A percentile compares a stretch with the other conserved stretches of the same genome.
phyloP scores from a whole-genome alignment of 805 yeast species.

The Helenozyma rhizophorensis region DNA sequence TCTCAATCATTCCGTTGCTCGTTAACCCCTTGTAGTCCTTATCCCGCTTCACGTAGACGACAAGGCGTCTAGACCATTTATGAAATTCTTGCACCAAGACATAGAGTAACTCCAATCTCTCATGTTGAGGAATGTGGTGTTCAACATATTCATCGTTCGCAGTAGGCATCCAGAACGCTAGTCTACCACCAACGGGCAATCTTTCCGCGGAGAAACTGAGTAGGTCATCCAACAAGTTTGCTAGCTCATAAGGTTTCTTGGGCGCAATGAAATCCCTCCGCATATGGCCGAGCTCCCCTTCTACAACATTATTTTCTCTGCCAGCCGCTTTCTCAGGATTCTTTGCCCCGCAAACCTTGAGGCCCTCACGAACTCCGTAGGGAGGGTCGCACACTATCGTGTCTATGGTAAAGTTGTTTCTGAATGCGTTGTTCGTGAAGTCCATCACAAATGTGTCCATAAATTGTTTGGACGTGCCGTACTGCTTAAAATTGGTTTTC shows the following conservation, averaged over 20 bases:
- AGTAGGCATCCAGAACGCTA: slow-evolving; percentile 97
- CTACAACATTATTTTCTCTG: slow-evolving; percentile 67
- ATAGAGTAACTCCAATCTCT: slow-evolving; percentile 62
- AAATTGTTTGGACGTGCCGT: slow-evolving; percentile 52
- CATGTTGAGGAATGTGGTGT: slow-evolving; percentile 75
- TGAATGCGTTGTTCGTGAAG: slow-evolving; percentile 84
- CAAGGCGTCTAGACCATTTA: slow-evolving; percentile 86
- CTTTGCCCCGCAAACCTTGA: slow-evolving; percentile 85
- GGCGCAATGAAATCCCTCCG: slow-evolving; percentile 87
- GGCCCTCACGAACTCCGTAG: slow-evolving; percentile 93
- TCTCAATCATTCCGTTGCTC: slow-evolving; percentile 39
- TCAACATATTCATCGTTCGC: slow-evolving; percentile 79
- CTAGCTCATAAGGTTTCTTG: slow-evolving; percentile 83
- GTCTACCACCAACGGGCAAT: slow-evolving; percentile 69
- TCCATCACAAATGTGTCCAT: slow-evolving; percentile 87
- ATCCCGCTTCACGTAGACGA: slow-evolving; percentile 72
- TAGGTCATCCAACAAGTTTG: slow-evolving; percentile 71
- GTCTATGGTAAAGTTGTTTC: slow-evolving; percentile 61
- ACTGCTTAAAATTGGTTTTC: slow-evolving; percentile 68
- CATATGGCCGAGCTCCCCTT: slow-evolving; percentile 73
- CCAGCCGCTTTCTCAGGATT: slow-evolving; percentile 64
- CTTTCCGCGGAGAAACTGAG: slow-evolving; percentile 67
- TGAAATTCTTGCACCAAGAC: slow-evolving; percentile 83
- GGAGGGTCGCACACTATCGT: slow-evolving; percentile 95
- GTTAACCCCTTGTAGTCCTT: slow-evolving; percentile 46